Conservation (phyloP, 176 grass and related monocot genomes). For the Cenchrus purpureus region DNA sequence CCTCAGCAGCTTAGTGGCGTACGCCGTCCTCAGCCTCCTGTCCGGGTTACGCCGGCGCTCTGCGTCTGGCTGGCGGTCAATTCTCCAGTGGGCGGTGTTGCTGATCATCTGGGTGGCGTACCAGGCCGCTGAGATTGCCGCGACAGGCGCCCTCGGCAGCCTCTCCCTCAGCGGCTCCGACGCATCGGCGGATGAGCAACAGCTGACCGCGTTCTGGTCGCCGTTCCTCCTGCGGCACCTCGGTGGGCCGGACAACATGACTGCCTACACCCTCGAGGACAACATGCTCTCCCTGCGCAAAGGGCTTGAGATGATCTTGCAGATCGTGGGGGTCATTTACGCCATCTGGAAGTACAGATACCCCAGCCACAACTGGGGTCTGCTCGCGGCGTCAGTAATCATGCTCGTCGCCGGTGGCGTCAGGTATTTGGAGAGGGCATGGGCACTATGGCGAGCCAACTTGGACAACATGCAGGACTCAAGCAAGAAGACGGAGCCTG, state of each 20-base stretch:
- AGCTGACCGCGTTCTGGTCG: background rate
- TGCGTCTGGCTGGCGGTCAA: background rate
- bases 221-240: background rate
- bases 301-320: accelerated
- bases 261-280: background rate
- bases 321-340: background rate
- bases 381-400: background rate
- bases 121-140: background rate
- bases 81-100: background rate
- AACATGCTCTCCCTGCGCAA: background rate
- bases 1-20: background rate
- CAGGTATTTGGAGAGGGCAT: background rate
- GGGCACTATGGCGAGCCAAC: background rate
- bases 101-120: background rate
- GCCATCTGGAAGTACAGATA: background rate
- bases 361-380: accelerated
- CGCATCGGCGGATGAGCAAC: background rate
- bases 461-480: background rate
- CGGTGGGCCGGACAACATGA: background rate
- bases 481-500: background rate
- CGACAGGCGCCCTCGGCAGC: background rate
- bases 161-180: background rate
- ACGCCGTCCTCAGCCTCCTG: background rate
- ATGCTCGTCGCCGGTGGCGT: background rate
- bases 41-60: background rate